These are phyloP conservation scores for Sambucus nigra DNA, from an alignment of 129 eudicot species.

Conservation along the genomic window DNA sequence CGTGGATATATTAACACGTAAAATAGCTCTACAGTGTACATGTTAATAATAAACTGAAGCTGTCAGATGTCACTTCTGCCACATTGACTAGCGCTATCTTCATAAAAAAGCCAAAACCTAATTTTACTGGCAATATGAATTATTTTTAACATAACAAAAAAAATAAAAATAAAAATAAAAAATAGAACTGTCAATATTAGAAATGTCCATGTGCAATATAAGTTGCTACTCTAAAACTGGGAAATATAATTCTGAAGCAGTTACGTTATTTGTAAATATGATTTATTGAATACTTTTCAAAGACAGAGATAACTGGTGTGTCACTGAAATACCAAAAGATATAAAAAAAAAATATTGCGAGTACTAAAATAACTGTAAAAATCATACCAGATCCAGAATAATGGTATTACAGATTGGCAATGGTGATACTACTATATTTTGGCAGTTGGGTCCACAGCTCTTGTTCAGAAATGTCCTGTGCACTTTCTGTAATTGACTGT, in stretches of 20 bases:
- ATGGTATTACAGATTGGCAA: background rate
- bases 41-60: background rate
- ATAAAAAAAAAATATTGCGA: background rate
- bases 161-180: background rate
- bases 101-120: background rate
- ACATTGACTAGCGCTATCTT: background rate
- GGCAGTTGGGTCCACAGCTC: too few relatives aligned
- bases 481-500: background rate
- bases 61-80: background rate
- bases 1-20: background rate
- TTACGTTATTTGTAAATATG: background rate
- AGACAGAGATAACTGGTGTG: background rate
- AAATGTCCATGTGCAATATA: background rate
- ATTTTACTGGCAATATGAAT: background rate
- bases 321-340: background rate
- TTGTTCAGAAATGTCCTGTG: too few relatives aligned
- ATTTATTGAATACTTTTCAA: background rate
- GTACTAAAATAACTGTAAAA: background rate
- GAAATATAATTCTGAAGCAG: background rate
- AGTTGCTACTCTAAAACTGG: background rate
- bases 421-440: too few relatives aligned
- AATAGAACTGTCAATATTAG: background rate
- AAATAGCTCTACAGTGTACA: background rate
- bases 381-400: background rate
- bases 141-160: background rate